Evolutionary conservation across 2,329 filamentous ascomycete genomes (phyloP).

Genomic region (Fusarium sp.): DNA sequence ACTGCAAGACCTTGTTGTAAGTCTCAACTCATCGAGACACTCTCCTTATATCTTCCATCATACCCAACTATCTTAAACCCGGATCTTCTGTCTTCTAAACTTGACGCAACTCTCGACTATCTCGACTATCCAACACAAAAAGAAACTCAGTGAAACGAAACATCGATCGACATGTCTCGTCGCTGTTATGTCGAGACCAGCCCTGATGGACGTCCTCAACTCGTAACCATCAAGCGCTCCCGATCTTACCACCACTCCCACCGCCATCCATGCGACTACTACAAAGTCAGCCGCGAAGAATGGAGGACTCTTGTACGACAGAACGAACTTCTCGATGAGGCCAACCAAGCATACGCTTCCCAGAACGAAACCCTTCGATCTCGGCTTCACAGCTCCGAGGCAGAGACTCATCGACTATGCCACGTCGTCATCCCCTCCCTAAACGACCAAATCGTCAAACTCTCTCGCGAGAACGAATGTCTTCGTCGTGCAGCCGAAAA

Average conservation of each 20-base stretch:
- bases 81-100: background rate
- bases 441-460: constrained; percentile 49
- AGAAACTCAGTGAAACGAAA: background rate
- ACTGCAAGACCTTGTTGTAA: background rate
- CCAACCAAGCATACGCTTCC: constrained; percentile 48
- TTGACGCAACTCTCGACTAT: background rate
- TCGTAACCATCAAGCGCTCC: constrained; percentile 54
- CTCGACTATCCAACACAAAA: background rate
- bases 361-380: constrained; percentile 50
- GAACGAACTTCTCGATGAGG: constrained; percentile 50
- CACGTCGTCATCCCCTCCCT: constrained; percentile 51
- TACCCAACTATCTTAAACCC: constrained; percentile 4
- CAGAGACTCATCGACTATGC: constrained; percentile 49
- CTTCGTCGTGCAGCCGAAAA: constrained; percentile 53
- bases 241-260: constrained; percentile 50
- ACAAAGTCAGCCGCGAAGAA: constrained; percentile 50
- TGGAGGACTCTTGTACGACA: constrained; percentile 52
- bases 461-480: constrained; percentile 53
- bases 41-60: constrained; percentile 19
- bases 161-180: constrained; percentile 47
- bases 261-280: constrained; percentile 49
- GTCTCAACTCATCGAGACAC: constrained; percentile 8
- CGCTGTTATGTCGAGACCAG: constrained; percentile 52
- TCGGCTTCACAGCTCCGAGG: constrained; percentile 49
- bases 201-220: constrained; percentile 49